phyloP scores from a whole-genome alignment of 2,329 filamentous ascomycete species.

The Aulographum hederae region DNA sequence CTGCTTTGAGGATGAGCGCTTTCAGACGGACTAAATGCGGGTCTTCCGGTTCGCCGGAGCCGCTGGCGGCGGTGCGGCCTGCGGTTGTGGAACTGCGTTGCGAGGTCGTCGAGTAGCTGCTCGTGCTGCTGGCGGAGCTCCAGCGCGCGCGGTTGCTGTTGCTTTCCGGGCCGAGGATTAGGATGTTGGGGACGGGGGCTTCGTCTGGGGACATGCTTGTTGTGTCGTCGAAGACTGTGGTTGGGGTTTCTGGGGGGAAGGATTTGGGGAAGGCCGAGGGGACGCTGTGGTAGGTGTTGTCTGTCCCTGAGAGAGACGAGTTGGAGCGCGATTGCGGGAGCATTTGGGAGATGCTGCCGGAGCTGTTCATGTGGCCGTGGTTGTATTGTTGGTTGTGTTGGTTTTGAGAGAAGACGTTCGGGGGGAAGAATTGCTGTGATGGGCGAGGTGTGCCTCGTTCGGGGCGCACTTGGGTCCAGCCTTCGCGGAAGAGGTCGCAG shows the following conservation, averaged over 20 bases:
- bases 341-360: neutral
- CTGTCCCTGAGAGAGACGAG: slow-evolving; percentile 18
- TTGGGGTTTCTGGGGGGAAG: slow-evolving; percentile 65
- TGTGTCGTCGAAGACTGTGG: slow-evolving; percentile 88
- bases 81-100: slow-evolving; percentile 38
- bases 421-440: slow-evolving; percentile 55
- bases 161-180: slow-evolving; percentile 59
- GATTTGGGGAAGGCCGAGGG: slow-evolving; percentile 13
- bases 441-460: slow-evolving; percentile 74
- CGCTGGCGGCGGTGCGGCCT: neutral
- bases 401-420: slow-evolving; percentile 15
- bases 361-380: neutral
- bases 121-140: slow-evolving; percentile 57
- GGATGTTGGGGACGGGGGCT: slow-evolving; percentile 66
- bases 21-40: slow-evolving; percentile 62
- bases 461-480: slow-evolving; percentile 76
- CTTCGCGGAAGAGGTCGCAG: slow-evolving; percentile 81
- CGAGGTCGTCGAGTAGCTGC: slow-evolving; percentile 47
- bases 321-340: slow-evolving; percentile 9
- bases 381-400: no score
- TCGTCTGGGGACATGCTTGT: slow-evolving; percentile 61
- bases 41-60: slow-evolving; percentile 44
- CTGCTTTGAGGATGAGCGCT: slow-evolving; percentile 64
- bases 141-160: slow-evolving; percentile 30
- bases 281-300: slow-evolving; percentile 25